Conservation (phyloP, 1,139 yeast genomes). For the Yamadazyma pseudoaaseri region DNA sequence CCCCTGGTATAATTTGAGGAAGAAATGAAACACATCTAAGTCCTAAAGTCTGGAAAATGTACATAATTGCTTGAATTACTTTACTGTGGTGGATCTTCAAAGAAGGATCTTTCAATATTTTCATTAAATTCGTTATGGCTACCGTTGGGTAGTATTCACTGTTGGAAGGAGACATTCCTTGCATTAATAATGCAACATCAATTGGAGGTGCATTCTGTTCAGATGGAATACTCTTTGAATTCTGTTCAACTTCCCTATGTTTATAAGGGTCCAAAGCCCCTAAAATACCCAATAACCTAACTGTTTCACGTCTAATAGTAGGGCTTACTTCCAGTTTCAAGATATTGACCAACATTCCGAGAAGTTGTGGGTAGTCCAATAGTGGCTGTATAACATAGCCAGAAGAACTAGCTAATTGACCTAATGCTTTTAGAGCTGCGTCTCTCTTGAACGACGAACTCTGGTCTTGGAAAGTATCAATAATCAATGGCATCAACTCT, state of each 20-base stretch:
- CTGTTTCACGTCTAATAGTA: constrained; percentile 79
- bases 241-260: constrained; percentile 86
- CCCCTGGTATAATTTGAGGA: constrained; percentile 85
- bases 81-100: constrained; percentile 84
- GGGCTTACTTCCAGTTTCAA: constrained; percentile 77
- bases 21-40: constrained; percentile 83
- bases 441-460: constrained; percentile 83
- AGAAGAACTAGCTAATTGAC: constrained; percentile 85
- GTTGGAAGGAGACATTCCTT: constrained; percentile 89
- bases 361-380: constrained; percentile 83
- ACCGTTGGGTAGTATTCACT: constrained; percentile 97
- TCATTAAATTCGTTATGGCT: constrained; percentile 81
- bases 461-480: constrained; percentile 90
- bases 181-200: constrained; percentile 86
- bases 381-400: constrained; percentile 96
- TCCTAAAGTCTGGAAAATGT: constrained; percentile 86
- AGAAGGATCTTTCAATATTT: constrained; percentile 80
- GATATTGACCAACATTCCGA: constrained; percentile 79
- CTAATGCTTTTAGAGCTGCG: constrained; percentile 84
- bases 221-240: constrained; percentile 57
- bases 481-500: constrained; percentile 79
- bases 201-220: constrained; percentile 88
- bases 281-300: constrained; percentile 81
- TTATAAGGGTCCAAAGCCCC: constrained; percentile 98
- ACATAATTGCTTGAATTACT: constrained; percentile 74